Base-by-base conservation (phyloP, 768 basidiomycete genomes). In the Lentinus brumalis region DNA sequence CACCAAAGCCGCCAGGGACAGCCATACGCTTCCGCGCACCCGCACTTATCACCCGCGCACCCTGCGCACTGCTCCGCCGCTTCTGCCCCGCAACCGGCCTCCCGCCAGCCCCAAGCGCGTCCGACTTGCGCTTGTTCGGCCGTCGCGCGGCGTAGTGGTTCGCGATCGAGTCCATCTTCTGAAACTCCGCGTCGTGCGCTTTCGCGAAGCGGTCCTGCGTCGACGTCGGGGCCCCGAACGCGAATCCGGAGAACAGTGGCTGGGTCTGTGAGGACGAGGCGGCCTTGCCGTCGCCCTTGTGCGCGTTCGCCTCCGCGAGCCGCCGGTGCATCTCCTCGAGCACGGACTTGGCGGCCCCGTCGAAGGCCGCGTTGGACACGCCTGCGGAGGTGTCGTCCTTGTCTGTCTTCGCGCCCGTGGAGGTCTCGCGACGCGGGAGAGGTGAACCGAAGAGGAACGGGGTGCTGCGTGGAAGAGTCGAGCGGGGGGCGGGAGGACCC, bases 361-460 rank as follows among this genome's bases (percentile, higher is more conserved):
- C 81, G 74, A 94, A 93, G 53, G 87, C 82, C n/a, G 76, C 73
- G 64, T 89, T 86, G 35, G 87, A 85, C 46, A 83, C 79, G 49
- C 76, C 57, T 10, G 46, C 61, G 16, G 46, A 7, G 10, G 16
- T 51, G 8, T 42, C 41, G 53, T 42, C 21, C 12, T 59, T 42
- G 32, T 56, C 41, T 12, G 8, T n/a, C 7, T 40, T 16, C 1
- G 42, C 30, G 21, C 32, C 32, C 15, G 39, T 18, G 18, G 56
- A 26, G 0, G 62, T 31, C 10, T 56, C 79, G 67, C 89, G 79
- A 60, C 83, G 82, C 7, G 88, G 85, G 3, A 83, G 79, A 0
- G 90, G 87, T 0, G 91, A 92, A 29, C 91, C 91, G 66, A 94
- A 94, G 21, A 91, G 70, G 75, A 93, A 94, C 0, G 86, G 84